A percentile compares a stretch with the other conserved stretches of the same genome.
Evolutionary conservation across 805 yeast species (phyloP).

Genomic region (Ogataea minuta): DNA sequence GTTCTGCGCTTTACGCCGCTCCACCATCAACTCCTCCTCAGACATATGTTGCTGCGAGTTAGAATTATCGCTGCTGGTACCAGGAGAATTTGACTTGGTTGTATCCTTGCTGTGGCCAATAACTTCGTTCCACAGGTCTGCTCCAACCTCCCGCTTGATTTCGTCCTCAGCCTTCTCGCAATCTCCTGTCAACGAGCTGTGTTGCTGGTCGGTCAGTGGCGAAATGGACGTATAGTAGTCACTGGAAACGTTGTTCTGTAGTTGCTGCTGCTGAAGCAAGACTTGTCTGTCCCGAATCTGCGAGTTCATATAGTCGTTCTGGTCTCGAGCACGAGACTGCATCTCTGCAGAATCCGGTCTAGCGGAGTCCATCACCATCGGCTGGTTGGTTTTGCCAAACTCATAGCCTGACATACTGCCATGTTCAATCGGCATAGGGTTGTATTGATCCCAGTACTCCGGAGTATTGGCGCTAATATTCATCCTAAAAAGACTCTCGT

Average conservation of each 20-base stretch:
- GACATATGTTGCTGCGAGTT: slow-evolving; percentile 9
- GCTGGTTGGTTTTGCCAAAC: not conserved
- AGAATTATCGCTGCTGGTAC: slow-evolving; percentile 6
- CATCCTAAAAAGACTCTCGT: slow-evolving; percentile 1
- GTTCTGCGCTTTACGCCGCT: slow-evolving; percentile 72
- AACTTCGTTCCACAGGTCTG: slow-evolving; percentile 3
- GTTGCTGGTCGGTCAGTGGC: slow-evolving; percentile 7
- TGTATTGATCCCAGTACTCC: slow-evolving; percentile 14
- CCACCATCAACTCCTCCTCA: slow-evolving; percentile 41
- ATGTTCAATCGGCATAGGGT: not conserved
- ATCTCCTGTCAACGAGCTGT: not conserved
- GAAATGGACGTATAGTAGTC: slow-evolving; percentile 2
- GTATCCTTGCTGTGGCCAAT: slow-evolving; percentile 1
- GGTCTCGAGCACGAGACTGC: not conserved
- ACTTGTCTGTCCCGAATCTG: slow-evolving; percentile 10
- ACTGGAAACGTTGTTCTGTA: slow-evolving; percentile 8
- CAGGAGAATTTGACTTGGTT: slow-evolving; percentile 1
- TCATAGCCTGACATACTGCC: not conserved
- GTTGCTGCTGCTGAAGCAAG: slow-evolving; percentile 18
- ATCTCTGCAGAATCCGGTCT: too few species aligned
- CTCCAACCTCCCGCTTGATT: slow-evolving; percentile 2
- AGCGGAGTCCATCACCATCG: too few species aligned
- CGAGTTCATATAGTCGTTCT: not conserved
- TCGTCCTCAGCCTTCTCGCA: slow-evolving; percentile 6
- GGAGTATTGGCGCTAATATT: slow-evolving; percentile 8